Evolutionary conservation across 1,284 basidiomycete species (phyloP), one percentile per base, ranked within the genome.

Genomic region (Cutaneotrichosporon spelunceum): DNA sequence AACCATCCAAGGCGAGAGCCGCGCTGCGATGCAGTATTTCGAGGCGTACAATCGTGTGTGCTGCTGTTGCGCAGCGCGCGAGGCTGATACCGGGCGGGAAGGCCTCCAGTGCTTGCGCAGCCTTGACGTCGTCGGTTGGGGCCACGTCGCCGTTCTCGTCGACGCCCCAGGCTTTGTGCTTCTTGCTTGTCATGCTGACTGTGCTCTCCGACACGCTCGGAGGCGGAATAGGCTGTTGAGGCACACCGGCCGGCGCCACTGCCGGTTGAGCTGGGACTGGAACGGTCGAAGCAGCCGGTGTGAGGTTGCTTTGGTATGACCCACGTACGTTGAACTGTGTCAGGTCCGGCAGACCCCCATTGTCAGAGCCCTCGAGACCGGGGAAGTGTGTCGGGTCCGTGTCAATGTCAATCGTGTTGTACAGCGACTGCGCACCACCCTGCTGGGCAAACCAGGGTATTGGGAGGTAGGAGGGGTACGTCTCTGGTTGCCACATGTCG

Each of bases 21-120:
- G 79, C 78, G 36, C 69, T 70, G 59, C 77, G 72, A 66, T 80
- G 79, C 23, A 79, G 62, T 2, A 79, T 73, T 57, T 80, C 78
- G 27, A 80, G 63, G 23, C 78, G 66, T 8, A 80, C 76, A 48
- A 80, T 75, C 2, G 77, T 74, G 59, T 79, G 78, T 10, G 78
- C 79, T 5, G 79, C 79, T 1, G 76, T 75, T 2, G 77, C 74
- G 50, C 75, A 77, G 21, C 78, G 68, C 14, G 73, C 76, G 2
- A 80, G 70, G 59, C 70, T 72, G 47, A 79, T 70, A 29, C 79
- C 79, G 6, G 79, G 78, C 7, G 79, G 78, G 71, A 80, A 80
- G 16, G 72, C 68, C 0, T 53, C 58, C 10, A 61, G 53, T 21
- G 56, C 39, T 24, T 62, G 59, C 2, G 55, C 59, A 1, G 50